Conservation (phyloP, 352 stramenopile genomes). For the Globisporangium irregulare region DNA sequence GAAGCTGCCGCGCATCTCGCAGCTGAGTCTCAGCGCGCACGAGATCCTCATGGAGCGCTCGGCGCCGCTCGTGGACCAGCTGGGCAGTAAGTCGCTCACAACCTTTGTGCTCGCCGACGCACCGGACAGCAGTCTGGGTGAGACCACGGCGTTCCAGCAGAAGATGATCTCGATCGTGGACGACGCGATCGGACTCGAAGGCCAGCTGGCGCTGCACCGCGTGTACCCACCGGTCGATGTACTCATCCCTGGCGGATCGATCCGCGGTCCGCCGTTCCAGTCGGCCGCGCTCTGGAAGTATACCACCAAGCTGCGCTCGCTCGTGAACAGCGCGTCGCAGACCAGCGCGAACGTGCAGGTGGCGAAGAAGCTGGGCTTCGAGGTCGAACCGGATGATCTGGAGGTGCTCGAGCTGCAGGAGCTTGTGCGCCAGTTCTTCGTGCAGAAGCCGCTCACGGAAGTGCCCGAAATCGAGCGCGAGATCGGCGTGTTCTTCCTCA, state of each 20-base stretch:
- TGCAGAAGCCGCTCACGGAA: constrained; percentile 33
- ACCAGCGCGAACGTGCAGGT: constrained; percentile 63
- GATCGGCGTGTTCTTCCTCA: constrained; percentile 61
- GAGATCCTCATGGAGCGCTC: constrained; percentile 78
- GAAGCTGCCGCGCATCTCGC: constrained; percentile 52
- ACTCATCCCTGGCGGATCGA: constrained; percentile 50
- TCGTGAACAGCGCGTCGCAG: constrained; percentile 59
- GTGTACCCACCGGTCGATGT: constrained; percentile 77
- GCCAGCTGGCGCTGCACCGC: constrained; percentile 37
- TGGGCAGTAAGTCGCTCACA: constrained; percentile 50
- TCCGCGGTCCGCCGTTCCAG: constrained; percentile 75
- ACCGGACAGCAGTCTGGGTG: constrained; percentile 41
- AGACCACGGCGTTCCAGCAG: constrained; percentile 60
- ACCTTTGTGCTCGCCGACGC: constrained; percentile 66
- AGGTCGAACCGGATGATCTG: constrained; percentile 68
- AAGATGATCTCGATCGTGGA: constrained; percentile 69
- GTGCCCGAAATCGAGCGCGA: constrained; percentile 37
- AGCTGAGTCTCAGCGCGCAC: constrained; percentile 65
- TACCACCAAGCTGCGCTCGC: constrained; percentile 53
- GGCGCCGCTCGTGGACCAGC: constrained; percentile 50
- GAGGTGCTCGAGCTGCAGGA: constrained; percentile 68
- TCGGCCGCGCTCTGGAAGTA: constrained; percentile 67
- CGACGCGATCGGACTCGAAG: constrained; percentile 57
- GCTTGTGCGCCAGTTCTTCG: constrained; percentile 77
- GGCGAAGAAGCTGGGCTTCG: constrained; percentile 59